These are phyloP conservation scores for Monosporozyma yasuniensis DNA, from an alignment of 805 yeast species.

Conservation along the genomic window DNA sequence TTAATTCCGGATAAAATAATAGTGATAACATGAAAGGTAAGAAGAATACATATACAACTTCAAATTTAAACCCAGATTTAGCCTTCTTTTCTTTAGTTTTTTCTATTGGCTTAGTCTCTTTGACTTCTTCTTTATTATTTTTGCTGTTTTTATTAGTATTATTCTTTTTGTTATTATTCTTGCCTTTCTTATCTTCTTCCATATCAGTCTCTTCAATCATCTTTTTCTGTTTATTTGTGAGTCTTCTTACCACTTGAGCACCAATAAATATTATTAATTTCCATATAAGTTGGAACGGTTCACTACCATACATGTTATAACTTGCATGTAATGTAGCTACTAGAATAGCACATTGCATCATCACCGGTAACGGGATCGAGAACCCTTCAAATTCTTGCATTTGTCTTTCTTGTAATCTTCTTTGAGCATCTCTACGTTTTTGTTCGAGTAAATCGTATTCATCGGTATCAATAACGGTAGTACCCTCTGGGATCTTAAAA, in stretches of 20 bases:
- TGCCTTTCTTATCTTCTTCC: not conserved
- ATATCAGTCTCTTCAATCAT: not conserved
- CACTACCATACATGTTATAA: not conserved
- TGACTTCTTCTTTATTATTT: not conserved
- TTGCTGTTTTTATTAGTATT: no score
- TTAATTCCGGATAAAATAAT: slow-evolving; percentile 17
- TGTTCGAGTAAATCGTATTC: not conserved
- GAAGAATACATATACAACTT: slow-evolving; percentile 28
- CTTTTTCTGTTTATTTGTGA: not conserved
- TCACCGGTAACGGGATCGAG: not conserved
- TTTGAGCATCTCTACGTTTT: not conserved
- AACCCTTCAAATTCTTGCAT: not conserved
- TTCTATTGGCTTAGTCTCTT: not conserved
- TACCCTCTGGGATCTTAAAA: not conserved
- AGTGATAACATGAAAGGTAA: slow-evolving; percentile 28
- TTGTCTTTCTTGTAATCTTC: not conserved
- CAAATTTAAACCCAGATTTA: slow-evolving; percentile 18
- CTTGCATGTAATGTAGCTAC: slow-evolving; percentile 1
- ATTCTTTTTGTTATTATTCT: no score
- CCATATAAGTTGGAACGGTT: slow-evolving; percentile 2
- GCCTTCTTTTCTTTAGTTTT: not conserved
- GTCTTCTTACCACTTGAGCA: slow-evolving; percentile 3
- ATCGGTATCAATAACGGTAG: not conserved
- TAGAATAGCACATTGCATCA: slow-evolving; percentile 3
- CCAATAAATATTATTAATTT: not conserved